Evolutionary conservation across 1,284 basidiomycete species (phyloP).

Genomic region (Cryptococcus amylolentus): DNA sequence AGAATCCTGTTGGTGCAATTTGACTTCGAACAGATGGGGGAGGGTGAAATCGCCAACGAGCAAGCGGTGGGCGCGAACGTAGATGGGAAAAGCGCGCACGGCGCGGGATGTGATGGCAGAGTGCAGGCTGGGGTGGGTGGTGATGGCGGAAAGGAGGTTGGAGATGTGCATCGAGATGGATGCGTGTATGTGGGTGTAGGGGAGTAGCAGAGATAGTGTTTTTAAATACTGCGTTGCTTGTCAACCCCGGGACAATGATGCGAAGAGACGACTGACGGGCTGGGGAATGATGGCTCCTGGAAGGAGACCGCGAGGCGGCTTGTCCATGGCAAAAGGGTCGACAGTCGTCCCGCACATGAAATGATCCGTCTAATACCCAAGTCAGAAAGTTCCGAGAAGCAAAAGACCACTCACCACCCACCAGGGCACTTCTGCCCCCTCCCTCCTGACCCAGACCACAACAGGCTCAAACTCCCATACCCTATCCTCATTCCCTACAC

Average conservation of each 20-base stretch:
- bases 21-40: conserved; percentile 8
- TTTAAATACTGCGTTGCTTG: conserved; percentile 20
- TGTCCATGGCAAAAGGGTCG: conserved; percentile 15
- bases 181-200: conserved; percentile 42
- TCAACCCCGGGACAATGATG: neutral
- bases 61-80: conserved; percentile 35
- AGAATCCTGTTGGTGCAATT: neutral
- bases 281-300: conserved; percentile 15
- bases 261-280: conserved; percentile 6
- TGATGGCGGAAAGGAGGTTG: conserved; percentile 39
- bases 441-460: conserved; percentile 39
- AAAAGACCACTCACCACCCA: conserved; percentile 35
- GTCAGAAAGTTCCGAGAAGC: neutral
- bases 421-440: conserved; percentile 18
- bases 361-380: conserved; percentile 27
- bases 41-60: conserved; percentile 26
- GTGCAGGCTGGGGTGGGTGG: conserved; percentile 30
- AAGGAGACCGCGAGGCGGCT: conserved; percentile 13
- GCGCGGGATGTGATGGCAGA: conserved; percentile 30
- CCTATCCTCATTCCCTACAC: neutral
- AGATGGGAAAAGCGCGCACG: conserved; percentile 16
- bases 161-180: conserved; percentile 37
- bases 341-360: conserved; percentile 25
- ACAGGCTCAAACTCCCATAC: conserved; percentile 16
- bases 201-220: conserved; percentile 27